Evolutionary conservation across 331 rosid genomes (phyloP), one percentile per base, ranked within the genome.

Genomic region (Acacia concinna): DNA sequence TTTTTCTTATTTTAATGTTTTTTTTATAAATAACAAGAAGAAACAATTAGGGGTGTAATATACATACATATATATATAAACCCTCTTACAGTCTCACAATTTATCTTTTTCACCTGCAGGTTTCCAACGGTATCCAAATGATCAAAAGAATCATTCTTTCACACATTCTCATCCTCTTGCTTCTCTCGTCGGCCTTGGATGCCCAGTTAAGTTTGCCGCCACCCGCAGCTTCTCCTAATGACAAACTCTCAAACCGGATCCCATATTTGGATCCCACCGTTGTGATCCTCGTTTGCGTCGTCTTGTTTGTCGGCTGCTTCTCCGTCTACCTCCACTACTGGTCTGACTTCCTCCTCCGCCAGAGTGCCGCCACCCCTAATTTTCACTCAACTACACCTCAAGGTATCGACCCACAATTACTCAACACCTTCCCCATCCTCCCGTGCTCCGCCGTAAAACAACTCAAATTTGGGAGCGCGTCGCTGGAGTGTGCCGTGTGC

Each of bases 401-500:
- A 54, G 96, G 93, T 0, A n/a, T 87, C 9, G 85, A 89, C 37
- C 84, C 74, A 4, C 49, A 65, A 0, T 79, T 81, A 54, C 86
- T 91, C 1, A 73, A 84, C 18, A 59, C 84, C 27, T 86, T 85
- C 5, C 90, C 96, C 4, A 63, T 60, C 68, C 20, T 83, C 40
- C 71, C 77, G 1, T 86, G 86, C 68, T 87, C 91, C 25, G 64
- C 30, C 32, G 63, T 81, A 10, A 84, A 81, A 15, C 71, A 75
- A 54, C 74, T 71, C 69, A 84, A 77, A 63, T 63, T 74, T 25
- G 82, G 78, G 3, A 87, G 62, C 71, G 76, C 37, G 1, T 40
- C 78, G 63, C 78, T 78, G 18, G 87, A 87, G 56, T 90, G 95
- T 37, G 88, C 87, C 0, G 92, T 90, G 49, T 90, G 92, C 79